Conservation (phyloP, 116 monocot species). For the Thalassia testudinum region DNA sequence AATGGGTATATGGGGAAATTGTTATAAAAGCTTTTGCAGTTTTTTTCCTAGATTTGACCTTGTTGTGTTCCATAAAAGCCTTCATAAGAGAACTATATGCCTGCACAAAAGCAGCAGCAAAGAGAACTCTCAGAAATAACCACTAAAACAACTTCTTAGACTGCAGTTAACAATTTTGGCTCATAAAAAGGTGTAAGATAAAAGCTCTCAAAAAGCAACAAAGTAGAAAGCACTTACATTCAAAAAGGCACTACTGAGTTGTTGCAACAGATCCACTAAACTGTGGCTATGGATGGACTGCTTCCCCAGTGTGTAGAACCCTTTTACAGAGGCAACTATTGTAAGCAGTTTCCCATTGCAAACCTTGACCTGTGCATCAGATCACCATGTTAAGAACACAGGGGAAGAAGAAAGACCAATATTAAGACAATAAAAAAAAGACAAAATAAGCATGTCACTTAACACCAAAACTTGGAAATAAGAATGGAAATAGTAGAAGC, state of each 20-base stretch:
- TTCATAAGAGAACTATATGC: conserved; percentile 86
- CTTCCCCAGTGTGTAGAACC: conserved; percentile 65
- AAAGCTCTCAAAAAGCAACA: not conserved
- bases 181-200: not conserved
- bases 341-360: conserved; percentile 76
- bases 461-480: too few relatives aligned
- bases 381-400: not conserved
- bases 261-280: conserved; percentile 81
- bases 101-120: conserved; percentile 21
- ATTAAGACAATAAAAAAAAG: too few relatives aligned
- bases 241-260: conserved; percentile 73
- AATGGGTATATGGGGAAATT: not conserved
- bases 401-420: not conserved
- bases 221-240: conserved; percentile 51
- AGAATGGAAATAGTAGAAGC: too few relatives aligned
- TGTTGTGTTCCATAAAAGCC: conserved; percentile 92
- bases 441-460: too few relatives aligned
- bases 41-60: conserved; percentile 25
- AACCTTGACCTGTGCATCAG: conserved; percentile 58
- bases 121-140: too few relatives aligned
- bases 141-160: too few relatives aligned
- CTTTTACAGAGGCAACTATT: conserved; percentile 49
- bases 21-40: not conserved
- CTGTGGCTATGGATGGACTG: conserved; percentile 38
- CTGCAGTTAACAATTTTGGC: not conserved